A percentile compares a stretch with the other conserved stretches of the same genome.
Evolutionary conservation across 164 flowering plant genomes (phyloP).

Genomic region (Protea cynaroides): DNA sequence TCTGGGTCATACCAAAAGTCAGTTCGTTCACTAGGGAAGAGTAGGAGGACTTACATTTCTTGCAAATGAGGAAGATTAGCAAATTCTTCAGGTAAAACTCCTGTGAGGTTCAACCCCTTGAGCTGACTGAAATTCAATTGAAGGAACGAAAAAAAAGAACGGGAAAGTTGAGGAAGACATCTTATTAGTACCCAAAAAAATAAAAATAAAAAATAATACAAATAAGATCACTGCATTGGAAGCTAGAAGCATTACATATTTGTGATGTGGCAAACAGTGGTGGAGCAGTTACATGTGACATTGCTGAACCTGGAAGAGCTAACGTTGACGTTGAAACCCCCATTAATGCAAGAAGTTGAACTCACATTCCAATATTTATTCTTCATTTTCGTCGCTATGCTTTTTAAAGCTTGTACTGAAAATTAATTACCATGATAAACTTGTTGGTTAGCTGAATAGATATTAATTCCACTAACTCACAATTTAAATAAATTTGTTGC

Average conservation of each 20-base stretch:
- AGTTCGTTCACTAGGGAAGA: too few relatives aligned
- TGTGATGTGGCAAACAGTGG: constrained; percentile 32
- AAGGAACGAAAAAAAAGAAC: neutral
- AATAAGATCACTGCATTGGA: too few relatives aligned
- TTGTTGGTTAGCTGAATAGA: too few relatives aligned
- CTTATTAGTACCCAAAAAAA: too few relatives aligned
- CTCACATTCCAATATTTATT: constrained; percentile 21
- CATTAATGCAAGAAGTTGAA: constrained; percentile 20
- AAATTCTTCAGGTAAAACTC: constrained; percentile 59
- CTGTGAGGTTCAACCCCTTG: constrained; percentile 50
- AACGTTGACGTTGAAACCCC: constrained; percentile 2
- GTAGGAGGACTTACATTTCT: constrained; percentile 47
- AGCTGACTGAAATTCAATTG: constrained; percentile 34
- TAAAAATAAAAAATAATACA: too few relatives aligned
- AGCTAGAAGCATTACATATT: constrained; percentile 4
- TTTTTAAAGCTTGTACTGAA: constrained; percentile 29
- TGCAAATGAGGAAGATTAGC: constrained; percentile 44
- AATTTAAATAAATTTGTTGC: too few relatives aligned
- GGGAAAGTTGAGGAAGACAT: neutral
- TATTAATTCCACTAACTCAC: too few relatives aligned
- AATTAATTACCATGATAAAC: too few relatives aligned
- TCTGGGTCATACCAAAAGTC: too few relatives aligned
- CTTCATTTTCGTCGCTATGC: constrained; percentile 18
- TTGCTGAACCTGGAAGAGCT: neutral
- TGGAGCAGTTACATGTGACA: constrained; percentile 38